A percentile compares a stretch with the other conserved stretches of the same genome.
These are phyloP conservation scores for Chytriomyces hyalinus DNA, from an alignment of 192 early-diverging fungal genomes.

Conservation along the genomic window DNA sequence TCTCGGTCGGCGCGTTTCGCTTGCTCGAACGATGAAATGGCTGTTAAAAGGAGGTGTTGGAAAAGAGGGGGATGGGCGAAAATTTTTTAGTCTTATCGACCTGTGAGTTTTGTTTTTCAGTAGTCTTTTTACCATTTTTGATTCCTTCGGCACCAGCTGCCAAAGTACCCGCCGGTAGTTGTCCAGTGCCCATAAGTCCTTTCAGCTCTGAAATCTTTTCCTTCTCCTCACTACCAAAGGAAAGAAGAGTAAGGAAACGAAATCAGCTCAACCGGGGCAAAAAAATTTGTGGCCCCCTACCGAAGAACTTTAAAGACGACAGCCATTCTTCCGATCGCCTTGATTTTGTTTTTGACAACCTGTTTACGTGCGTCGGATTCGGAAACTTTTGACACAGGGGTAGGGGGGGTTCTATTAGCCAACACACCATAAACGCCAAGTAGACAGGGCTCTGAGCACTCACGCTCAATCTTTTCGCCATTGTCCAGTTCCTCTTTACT, in stretches of 20 bases:
- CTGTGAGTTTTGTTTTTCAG: too few species aligned
- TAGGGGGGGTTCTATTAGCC: neutral
- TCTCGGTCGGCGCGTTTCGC: constrained; percentile 88
- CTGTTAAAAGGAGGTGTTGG: constrained; percentile 37
- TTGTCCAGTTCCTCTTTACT: constrained; percentile 91
- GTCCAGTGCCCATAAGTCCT: constrained; percentile 80
- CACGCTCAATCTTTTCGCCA: constrained; percentile 49
- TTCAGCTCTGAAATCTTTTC: constrained; percentile 95
- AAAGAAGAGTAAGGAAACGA: neutral
- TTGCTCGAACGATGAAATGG: constrained; percentile 91
- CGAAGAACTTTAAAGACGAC: constrained; percentile 88
- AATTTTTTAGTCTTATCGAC: neutral
- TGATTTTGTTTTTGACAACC: constrained; percentile 85
- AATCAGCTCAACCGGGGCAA: neutral
- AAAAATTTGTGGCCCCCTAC: constrained; percentile 37
- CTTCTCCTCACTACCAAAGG: constrained; percentile 66
- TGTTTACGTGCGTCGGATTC: constrained; percentile 69
- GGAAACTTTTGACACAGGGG: constrained; percentile 34
- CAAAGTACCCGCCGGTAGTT: constrained; percentile 84
- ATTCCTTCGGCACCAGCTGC: constrained; percentile 91
- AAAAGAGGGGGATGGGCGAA: neutral
- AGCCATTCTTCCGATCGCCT: constrained; percentile 91
- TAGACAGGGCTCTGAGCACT: constrained; percentile 9
- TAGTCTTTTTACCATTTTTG: constrained; percentile 68
- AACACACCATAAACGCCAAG: neutral